Conservation (phyloP, 208 protist genomes). For the Leishmania tarentolae region DNA sequence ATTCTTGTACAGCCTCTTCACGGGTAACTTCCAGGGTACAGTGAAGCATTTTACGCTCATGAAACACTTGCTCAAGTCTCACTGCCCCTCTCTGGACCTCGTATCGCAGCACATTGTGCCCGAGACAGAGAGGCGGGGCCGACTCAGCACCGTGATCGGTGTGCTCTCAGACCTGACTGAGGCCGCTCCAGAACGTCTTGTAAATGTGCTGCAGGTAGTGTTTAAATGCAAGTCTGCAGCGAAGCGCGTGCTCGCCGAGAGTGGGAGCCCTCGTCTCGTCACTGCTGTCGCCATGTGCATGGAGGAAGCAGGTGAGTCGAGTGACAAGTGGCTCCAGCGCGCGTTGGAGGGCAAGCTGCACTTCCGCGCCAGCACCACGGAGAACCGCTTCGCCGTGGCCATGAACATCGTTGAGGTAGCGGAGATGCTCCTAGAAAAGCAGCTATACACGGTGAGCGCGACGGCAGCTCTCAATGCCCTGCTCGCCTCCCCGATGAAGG, state of each 20-base stretch:
- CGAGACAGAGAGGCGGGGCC: slow-evolving; percentile 64
- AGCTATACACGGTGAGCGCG: slow-evolving; percentile 84
- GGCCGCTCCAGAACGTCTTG: slow-evolving; percentile 48
- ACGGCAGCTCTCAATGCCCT: slow-evolving; percentile 81
- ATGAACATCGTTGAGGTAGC: slow-evolving; percentile 86
- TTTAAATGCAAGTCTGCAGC: slow-evolving; percentile 66
- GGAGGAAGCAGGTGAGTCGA: slow-evolving; percentile 75
- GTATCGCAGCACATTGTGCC: slow-evolving; percentile 66
- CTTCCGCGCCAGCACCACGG: slow-evolving; percentile 74
- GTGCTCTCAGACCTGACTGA: slow-evolving; percentile 85
- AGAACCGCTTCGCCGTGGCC: slow-evolving; percentile 90
- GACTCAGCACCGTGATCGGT: slow-evolving; percentile 69
- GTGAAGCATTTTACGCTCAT: slow-evolving; percentile 81
- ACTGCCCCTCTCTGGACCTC: slow-evolving; percentile 62
- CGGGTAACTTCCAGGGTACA: slow-evolving; percentile 66
- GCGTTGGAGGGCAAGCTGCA: slow-evolving; percentile 84
- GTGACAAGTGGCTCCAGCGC: slow-evolving; percentile 82
- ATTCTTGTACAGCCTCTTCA: slow-evolving; percentile 74
- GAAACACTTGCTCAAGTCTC: slow-evolving; percentile 63
- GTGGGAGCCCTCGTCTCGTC: slow-evolving; percentile 80
- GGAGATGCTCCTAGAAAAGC: slow-evolving; percentile 77
- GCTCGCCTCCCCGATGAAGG: slow-evolving; percentile 76
- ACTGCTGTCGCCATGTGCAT: slow-evolving; percentile 90
- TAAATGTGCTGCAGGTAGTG: slow-evolving; percentile 78
- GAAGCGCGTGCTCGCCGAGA: slow-evolving; percentile 68